Conservation (phyloP, 371 early-diverging fungal species). For the Apophysomyces trapeziformis region DNA sequence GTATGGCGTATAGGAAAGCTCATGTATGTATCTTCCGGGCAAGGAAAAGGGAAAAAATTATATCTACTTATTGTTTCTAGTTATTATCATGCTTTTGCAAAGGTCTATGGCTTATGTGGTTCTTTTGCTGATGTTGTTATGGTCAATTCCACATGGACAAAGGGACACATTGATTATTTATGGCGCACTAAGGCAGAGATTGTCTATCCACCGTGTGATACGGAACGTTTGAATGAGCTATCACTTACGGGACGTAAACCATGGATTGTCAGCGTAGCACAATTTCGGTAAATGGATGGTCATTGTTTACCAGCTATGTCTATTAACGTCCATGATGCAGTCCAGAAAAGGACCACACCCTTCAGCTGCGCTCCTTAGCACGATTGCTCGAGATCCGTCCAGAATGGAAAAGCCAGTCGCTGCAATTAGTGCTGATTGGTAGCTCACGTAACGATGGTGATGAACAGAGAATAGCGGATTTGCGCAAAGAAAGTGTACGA, state of each 20-base stretch:
- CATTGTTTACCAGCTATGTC: background rate
- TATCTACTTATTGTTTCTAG: slow-evolving; percentile 27
- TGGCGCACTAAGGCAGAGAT: slow-evolving; percentile 73
- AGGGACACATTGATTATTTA: slow-evolving; percentile 77
- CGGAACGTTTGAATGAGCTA: slow-evolving; percentile 61
- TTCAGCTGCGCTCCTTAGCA: slow-evolving; percentile 82
- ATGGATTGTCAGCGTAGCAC: slow-evolving; percentile 86
- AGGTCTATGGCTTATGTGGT: slow-evolving; percentile 79
- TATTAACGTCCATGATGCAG: slow-evolving; percentile 31
- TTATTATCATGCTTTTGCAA: slow-evolving; percentile 83
- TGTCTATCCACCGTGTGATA: slow-evolving; percentile 96
- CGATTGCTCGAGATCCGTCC: slow-evolving; percentile 57
- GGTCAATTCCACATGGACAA: slow-evolving; percentile 97
- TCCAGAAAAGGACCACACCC: slow-evolving; percentile 91
- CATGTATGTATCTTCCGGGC: slow-evolving; percentile 37
- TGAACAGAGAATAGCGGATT: slow-evolving; percentile 64
- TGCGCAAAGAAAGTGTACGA: slow-evolving; percentile 51
- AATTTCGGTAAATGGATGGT: slow-evolving; percentile 71
- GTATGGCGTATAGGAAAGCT: slow-evolving; percentile 72
- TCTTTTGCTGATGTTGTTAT: slow-evolving; percentile 79
- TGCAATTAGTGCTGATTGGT: slow-evolving; percentile 71
- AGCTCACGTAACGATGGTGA: slow-evolving; percentile 87
- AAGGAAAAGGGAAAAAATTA: background rate
- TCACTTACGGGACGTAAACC: slow-evolving; percentile 53
- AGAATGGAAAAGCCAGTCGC: slow-evolving; percentile 36